Conservation (phyloP, 139 green algal genomes). For the Chlorella ohadii region DNA sequence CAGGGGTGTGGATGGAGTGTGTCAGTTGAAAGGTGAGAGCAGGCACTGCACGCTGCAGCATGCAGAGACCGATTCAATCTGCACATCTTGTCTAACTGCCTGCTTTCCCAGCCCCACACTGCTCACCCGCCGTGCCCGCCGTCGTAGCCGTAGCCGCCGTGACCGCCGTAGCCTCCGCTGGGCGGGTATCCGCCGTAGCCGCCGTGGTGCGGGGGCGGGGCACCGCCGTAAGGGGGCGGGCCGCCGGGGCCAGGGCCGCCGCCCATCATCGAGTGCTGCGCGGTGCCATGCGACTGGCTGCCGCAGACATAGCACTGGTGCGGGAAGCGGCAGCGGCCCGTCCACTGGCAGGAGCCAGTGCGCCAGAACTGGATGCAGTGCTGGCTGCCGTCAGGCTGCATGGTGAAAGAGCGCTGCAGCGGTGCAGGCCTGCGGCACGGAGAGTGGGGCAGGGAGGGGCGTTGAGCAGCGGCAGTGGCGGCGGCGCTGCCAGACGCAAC, state of each 20-base stretch:
- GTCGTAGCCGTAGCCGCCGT: not conserved
- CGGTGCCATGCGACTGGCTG: slow-evolving; percentile 16
- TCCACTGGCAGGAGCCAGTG: slow-evolving; percentile 21
- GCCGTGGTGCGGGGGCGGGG: not conserved
- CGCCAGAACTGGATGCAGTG: slow-evolving; percentile 41
- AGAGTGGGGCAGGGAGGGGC: not conserved
- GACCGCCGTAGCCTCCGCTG: not conserved
- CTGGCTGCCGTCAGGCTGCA: slow-evolving; percentile 27
- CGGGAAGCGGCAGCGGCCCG: slow-evolving; percentile 29
- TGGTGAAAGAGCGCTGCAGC: not conserved
- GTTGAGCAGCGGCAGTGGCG: not conserved
- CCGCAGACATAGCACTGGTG: slow-evolving; percentile 39
- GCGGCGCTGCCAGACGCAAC: not conserved
- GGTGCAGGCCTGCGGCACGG: not conserved
- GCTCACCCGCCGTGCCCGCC: too few species aligned
- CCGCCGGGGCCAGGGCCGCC: not conserved
- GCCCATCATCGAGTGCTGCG: slow-evolving; percentile 16
- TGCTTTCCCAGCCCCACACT: too few species aligned
- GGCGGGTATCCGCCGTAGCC: not conserved
- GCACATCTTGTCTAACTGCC: too few species aligned
- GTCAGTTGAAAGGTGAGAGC: not conserved
- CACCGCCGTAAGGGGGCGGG: not conserved
- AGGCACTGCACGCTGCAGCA: not conserved
- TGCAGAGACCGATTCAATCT: too few species aligned
- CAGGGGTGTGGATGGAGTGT: not conserved